These are phyloP conservation scores for Daphne laureola DNA, from an alignment of 441 rosid species.

Conservation along the genomic window DNA sequence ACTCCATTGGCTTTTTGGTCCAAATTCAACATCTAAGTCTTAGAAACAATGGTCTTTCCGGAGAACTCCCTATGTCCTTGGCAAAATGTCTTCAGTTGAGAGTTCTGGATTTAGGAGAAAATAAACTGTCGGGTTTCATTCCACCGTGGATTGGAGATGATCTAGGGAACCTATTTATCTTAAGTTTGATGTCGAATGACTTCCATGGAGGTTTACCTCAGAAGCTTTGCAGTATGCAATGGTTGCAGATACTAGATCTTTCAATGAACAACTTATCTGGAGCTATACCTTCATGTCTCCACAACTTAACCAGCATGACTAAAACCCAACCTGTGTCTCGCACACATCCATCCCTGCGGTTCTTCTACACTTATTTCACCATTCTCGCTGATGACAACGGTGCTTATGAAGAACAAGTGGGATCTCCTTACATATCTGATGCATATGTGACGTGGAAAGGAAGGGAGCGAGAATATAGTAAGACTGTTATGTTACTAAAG, in stretches of 20 bases:
- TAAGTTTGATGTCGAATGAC: conserved; percentile 15
- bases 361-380: neutral
- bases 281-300: conserved; percentile 2
- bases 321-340: neutral
- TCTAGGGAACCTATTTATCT: conserved; percentile 3
- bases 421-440: neutral
- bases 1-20: neutral
- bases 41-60: conserved; percentile 15
- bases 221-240: conserved; percentile 9
- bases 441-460: conserved; percentile 12
- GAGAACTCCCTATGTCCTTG: conserved; percentile 19
- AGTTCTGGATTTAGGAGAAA: conserved; percentile 18
- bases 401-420: neutral
- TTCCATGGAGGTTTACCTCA: conserved; percentile 15
- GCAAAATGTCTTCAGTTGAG: conserved; percentile 5
- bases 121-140: conserved; percentile 17
- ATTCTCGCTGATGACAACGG: neutral
- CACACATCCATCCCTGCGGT: neutral
- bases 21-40: conserved; percentile 5
- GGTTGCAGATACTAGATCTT: conserved; percentile 22
- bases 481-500: conserved; percentile 7
- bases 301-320: conserved; percentile 9
- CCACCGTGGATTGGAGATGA: conserved; percentile 23
- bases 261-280: conserved; percentile 15
- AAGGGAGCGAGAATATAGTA: conserved; percentile 6